Evolutionary conservation across 208 protist species (phyloP).

Genomic region (Acanthamoeba healyi): DNA sequence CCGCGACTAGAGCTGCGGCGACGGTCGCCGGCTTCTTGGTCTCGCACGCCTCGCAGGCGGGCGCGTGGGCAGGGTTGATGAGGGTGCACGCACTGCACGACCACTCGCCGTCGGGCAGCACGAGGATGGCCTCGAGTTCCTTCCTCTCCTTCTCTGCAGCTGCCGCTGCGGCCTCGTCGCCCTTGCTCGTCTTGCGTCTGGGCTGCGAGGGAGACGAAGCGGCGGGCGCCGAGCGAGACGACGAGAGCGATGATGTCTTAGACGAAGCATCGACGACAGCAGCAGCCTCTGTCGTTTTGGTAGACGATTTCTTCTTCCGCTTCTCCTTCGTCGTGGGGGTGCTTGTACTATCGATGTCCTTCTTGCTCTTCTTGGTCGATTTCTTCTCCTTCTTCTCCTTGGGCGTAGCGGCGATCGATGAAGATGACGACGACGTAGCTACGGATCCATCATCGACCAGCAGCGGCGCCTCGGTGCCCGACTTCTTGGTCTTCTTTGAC

Average conservation of each 20-base stretch:
- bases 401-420: background rate
- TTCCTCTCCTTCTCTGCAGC: background rate
- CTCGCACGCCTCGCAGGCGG: conserved; percentile 32
- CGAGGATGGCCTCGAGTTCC: background rate
- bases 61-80: conserved; percentile 5
- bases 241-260: background rate
- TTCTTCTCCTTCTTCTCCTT: conserved; percentile 50
- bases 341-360: background rate
- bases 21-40: background rate
- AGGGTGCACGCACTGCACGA: conserved; percentile 62
- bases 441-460: background rate
- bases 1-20: background rate
- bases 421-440: background rate
- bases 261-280: background rate
- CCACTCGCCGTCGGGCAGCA: conserved; percentile 10
- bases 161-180: background rate
- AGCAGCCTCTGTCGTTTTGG: background rate
- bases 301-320: background rate
- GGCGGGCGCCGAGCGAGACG: background rate
- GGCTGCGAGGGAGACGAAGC: background rate
- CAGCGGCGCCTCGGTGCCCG: too few species aligned
- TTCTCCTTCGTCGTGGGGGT: conserved; percentile 30
- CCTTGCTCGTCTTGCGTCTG: background rate
- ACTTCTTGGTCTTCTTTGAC: background rate
- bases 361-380: background rate